Evolutionary conservation across 768 basidiomycete species (phyloP), one percentile per base, ranked within the genome.

Genomic region (Leucocoprinus birnbaumii): DNA sequence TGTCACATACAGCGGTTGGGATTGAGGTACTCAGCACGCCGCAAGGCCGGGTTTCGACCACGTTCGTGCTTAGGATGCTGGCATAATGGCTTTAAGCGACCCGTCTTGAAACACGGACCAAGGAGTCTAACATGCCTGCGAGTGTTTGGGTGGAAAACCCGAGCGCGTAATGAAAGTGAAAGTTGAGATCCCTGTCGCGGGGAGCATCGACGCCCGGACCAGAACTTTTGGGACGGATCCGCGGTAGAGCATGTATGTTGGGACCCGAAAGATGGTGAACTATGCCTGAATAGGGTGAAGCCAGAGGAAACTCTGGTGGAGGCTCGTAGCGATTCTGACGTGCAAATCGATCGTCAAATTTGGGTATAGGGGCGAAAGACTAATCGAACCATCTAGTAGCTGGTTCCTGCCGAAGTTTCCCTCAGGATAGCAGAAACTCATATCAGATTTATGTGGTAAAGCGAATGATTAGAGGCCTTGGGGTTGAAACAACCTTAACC

Each of bases 241-340:
- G 84, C 79, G 82, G 85, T 84, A 80, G 85, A 87, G 86, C 85
- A 82, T 82, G 80, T 77, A 84, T 85, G 86, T 83, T 87, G 83
- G 84, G 86, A 87, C 85, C 86, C 84, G 85, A 87, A 88, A 87
- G 85, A 87, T 87, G 85, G 85, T 87, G 86, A 87, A 87, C 84
- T 87, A 87, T 88, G 85, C 72, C 72, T 87, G 86, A 85, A 83
- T 85, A 88, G 85, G 86, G 86, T 79, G 84, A 88, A 89, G 88
- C 87, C 88, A 90, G 87, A 87, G 89, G 87, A 90, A 90, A 91
- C 89, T 87, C 87, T 89, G 88, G 86, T 90, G 87, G 87, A 89
- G 86, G 88, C 85, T 87, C 84, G 85, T 87, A 90, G 89, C 87
- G 84, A 86, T 91, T 89, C 89, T 91, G 89, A 89, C 86, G 85